Evolutionary conservation across 169 alveolate genomes (phyloP).

Genomic region (Perkinsus chesapeaki): DNA sequence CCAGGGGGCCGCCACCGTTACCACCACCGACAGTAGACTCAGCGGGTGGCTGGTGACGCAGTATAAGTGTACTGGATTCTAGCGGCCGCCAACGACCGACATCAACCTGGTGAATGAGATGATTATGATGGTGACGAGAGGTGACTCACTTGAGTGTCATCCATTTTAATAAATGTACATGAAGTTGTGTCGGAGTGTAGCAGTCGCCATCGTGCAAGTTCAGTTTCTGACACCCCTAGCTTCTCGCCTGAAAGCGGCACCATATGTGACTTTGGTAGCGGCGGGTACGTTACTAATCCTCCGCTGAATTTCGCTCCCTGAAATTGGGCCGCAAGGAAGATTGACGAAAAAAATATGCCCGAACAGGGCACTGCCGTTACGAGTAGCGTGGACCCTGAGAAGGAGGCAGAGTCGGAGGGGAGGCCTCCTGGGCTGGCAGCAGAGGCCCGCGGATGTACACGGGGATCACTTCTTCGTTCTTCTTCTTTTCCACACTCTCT

Average conservation of each 20-base stretch:
- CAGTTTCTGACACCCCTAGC: not conserved
- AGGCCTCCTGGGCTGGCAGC: not conserved
- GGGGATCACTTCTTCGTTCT: not conserved
- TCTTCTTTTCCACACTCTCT: not conserved
- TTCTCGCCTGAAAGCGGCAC: not conserved
- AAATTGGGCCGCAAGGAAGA: not conserved
- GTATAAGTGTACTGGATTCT: not conserved
- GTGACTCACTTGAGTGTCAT: not conserved
- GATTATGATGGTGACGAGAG: not conserved
- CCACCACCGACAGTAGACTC: too few relatives aligned
- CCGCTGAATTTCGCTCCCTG: not conserved
- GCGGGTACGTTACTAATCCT: not conserved
- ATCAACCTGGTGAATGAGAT: not conserved
- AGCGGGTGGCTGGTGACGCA: not conserved
- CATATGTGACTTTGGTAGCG: not conserved
- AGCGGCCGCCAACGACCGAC: not conserved
- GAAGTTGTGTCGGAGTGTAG: not conserved
- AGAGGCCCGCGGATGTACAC: not conserved
- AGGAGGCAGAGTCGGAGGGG: not conserved
- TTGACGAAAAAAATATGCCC: not conserved
- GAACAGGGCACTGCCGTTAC: not conserved
- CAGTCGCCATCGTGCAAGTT: not conserved
- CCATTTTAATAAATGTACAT: not conserved
- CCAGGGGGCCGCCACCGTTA: not conserved
- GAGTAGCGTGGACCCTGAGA: not conserved